Evolutionary conservation across 371 early-diverging fungal species (phyloP), one percentile per base, ranked within the genome.

Genomic region (Rhizopus microsporus): DNA sequence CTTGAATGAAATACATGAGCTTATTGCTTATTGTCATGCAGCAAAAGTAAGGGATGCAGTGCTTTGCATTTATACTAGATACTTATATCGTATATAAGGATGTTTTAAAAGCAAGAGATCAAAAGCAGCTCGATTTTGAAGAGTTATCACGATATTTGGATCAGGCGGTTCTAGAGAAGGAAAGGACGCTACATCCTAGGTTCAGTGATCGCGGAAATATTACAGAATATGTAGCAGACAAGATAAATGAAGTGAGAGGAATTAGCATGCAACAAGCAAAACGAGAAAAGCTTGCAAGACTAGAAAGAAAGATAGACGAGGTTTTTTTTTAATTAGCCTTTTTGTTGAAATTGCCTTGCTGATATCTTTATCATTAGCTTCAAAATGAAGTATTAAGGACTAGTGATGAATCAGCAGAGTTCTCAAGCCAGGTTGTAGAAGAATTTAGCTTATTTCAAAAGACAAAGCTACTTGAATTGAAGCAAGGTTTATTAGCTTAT

Each of bases 61-160:
- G 35, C 51, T 10, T 29, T 34, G 12, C 15, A 17, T 30, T 51
- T 30, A 15, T 12, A n/a, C 29, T 10, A 7, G 34, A 13, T 51
- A 29, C 13, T 5, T 4, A 33, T 15, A 35, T 10, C 16, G 23
- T 15, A 57, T 43, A 43, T 46, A 30, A 90, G 88, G 87, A 60
- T 70, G 73, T 90, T 17, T 78, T 96, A 33, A 87, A 86, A 56
- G 77, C 84, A 50, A 82, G 96, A n/a, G 97, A 96, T 72, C 94
- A 95, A 68, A 96, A 95, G 71, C 96, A 96, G 72, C 79, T 94
- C 2, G 97, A 96, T 75, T 88, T 85, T 71, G 96, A 96, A 74
- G 96, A 90, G 44, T 76, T 96, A 31, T 83, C 89, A 2, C 80
- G 78, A 42, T 94, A 88, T 59, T 72, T 92, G 45, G 83, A 88